A percentile compares a stretch with the other conserved stretches of the same genome.
Evolutionary conservation across 345 rosid genomes (phyloP).

Genomic region (Gossypium turneri): DNA sequence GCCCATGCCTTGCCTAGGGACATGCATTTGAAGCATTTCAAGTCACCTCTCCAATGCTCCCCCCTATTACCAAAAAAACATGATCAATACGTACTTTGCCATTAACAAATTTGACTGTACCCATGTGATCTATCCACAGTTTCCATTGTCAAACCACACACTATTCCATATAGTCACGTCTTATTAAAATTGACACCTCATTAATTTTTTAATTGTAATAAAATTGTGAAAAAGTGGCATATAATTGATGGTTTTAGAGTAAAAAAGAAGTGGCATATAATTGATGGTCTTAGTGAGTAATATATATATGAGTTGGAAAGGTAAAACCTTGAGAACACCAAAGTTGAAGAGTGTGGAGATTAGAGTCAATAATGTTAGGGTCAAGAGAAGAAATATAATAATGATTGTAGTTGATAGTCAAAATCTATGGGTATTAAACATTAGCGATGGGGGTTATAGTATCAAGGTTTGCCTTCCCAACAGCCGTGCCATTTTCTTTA

Average conservation of each 20-base stretch:
- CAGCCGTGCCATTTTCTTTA: background rate
- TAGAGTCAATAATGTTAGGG: background rate
- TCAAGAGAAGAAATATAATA: too few species aligned
- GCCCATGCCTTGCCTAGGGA: too few species aligned
- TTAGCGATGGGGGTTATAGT: background rate
- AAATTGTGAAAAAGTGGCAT: background rate
- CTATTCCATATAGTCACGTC: background rate
- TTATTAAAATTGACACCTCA: too few species aligned
- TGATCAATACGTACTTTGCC: background rate
- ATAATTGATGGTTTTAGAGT: background rate
- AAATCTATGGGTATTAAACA: background rate
- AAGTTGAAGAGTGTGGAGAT: background rate
- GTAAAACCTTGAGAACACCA: background rate
- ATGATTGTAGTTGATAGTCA: background rate
- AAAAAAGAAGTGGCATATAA: background rate
- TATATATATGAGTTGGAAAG: background rate
- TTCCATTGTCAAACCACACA: background rate
- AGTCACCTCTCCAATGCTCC: background rate
- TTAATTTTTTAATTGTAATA: too few species aligned
- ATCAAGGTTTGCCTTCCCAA: background rate
- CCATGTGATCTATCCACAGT: slow-evolving; percentile 4
- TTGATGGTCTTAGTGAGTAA: background rate
- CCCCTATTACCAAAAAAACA: background rate
- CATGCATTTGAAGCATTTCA: background rate
- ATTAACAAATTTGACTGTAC: background rate